phyloP scores from a whole-genome alignment of 257 asterid species.

The Fraxinus cuspidata region DNA sequence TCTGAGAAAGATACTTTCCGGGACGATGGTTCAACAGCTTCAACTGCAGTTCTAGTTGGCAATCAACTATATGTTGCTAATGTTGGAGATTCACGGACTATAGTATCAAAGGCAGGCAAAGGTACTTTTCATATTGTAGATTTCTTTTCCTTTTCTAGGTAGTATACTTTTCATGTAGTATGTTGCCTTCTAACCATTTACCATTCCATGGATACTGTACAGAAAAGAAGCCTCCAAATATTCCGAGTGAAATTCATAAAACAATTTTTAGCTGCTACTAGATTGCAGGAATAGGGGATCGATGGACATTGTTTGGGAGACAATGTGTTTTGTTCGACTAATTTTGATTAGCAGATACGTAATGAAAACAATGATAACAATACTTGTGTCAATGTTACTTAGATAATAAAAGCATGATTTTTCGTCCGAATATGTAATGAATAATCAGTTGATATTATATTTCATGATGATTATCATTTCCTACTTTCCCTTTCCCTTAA shows the following conservation, averaged over 20 bases:
- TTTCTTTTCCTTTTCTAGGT: not conserved
- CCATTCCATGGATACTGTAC: not conserved
- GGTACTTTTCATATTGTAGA: slow-evolving; percentile 45
- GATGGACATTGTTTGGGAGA: not conserved
- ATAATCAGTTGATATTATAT: not conserved
- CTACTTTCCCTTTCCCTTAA: not conserved
- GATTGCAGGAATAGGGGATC: not conserved
- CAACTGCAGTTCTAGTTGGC: slow-evolving; percentile 82
- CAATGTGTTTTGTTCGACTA: not conserved
- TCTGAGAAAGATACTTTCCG: slow-evolving; percentile 89
- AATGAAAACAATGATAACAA: not conserved
- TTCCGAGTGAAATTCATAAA: not conserved
- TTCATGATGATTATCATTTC: not conserved
- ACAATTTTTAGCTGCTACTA: not conserved
- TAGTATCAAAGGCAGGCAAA: slow-evolving; percentile 86
- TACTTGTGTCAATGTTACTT: not conserved
- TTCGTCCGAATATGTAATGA: not conserved
- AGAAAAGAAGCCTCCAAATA: not conserved
- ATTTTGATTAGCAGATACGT: not conserved
- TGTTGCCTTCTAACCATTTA: not conserved
- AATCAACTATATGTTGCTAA: slow-evolving; percentile 95
- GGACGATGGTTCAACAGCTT: slow-evolving; percentile 99
- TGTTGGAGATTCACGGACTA: slow-evolving; percentile 98
- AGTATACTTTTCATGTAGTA: not conserved
- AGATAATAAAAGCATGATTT: not conserved